Conservation (phyloP, 2,329 filamentous ascomycete genomes). For the Saccharata proteae region DNA sequence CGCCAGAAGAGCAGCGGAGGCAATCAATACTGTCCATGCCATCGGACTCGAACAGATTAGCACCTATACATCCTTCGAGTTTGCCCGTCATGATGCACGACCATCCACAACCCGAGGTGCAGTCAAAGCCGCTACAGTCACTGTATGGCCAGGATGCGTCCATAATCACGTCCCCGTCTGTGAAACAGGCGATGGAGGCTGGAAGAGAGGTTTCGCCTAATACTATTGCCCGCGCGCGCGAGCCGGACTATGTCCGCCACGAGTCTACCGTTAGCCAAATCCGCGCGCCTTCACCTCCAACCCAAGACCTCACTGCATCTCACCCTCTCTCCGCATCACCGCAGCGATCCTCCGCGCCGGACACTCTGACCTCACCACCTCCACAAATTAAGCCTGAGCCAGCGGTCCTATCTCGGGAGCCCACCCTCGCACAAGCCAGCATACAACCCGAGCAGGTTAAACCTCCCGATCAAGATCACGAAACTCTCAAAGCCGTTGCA, state of each 20-base stretch:
- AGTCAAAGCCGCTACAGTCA: slow-evolving; percentile 11
- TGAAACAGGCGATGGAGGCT: too few relatives aligned
- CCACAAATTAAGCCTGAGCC: slow-evolving; percentile 30
- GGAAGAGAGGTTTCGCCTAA: slow-evolving; percentile 1
- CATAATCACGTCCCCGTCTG: too few relatives aligned
- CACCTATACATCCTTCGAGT: slow-evolving; percentile 28
- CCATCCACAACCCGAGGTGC: slow-evolving; percentile 13
- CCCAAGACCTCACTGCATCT: slow-evolving; percentile 11
- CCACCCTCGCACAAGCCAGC: slow-evolving; percentile 17
- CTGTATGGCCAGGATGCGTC: too few relatives aligned
- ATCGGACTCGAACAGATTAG: slow-evolving; percentile 24
- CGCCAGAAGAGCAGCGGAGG: slow-evolving; percentile 30
- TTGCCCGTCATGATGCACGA: too few relatives aligned
- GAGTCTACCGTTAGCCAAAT: slow-evolving; percentile 18
- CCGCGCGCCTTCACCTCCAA: slow-evolving; percentile 14
- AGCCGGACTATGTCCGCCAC: slow-evolving; percentile 19
- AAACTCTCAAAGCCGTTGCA: slow-evolving; percentile 31
- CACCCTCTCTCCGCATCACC: slow-evolving; percentile 9
- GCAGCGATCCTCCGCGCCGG: neutral
- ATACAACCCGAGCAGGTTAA: slow-evolving; percentile 12
- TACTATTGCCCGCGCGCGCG: slow-evolving; percentile 15
- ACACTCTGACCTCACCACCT: slow-evolving; percentile 16
- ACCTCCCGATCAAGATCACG: slow-evolving; percentile 23
- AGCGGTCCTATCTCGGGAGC: slow-evolving; percentile 14
- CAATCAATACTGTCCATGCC: slow-evolving; percentile 21